phyloP scores from a whole-genome alignment of 208 protist genomes.

The Crithidia expoeki region DNA sequence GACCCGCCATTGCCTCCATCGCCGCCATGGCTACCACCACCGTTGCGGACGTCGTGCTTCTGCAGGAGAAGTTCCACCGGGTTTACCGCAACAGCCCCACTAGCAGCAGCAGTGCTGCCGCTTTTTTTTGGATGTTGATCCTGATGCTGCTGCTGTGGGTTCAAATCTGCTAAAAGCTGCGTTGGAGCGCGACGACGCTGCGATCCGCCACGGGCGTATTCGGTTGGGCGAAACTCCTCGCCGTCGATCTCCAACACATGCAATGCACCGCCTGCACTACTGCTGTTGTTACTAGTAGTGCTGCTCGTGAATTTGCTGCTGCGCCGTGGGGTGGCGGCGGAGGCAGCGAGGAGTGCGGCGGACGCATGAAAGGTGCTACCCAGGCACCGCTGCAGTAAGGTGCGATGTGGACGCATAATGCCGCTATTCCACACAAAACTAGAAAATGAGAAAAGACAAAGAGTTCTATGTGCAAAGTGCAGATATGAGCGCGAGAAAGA shows the following conservation, averaged over 20 bases:
- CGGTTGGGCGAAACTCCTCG: constrained; percentile 8
- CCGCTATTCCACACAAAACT: too few relatives aligned
- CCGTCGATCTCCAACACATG: constrained; percentile 1
- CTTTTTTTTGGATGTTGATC: neutral
- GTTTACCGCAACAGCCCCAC: neutral
- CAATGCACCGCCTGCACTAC: neutral
- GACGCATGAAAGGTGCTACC: constrained; percentile 12
- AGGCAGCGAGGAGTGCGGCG: constrained; percentile 9
- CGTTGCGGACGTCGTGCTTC: constrained; percentile 14
- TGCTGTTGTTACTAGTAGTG: neutral
- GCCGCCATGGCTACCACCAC: neutral
- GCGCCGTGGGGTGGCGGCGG: neutral
- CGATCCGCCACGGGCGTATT: neutral
- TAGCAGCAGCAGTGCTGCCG: neutral
- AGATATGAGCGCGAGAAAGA: neutral
- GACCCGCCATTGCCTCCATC: neutral
- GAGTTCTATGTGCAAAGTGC: neutral
- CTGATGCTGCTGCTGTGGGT: neutral
- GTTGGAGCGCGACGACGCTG: constrained; percentile 12
- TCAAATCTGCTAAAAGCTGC: constrained; percentile 8
- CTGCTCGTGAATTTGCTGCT: neutral
- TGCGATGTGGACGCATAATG: constrained; percentile 11
- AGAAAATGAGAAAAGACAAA: too few relatives aligned
- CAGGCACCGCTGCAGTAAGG: constrained; percentile 22
- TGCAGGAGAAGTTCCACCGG: constrained; percentile 21